Evolutionary conservation across 306 rosid species (phyloP).

Genomic region (Vigna trinervia): DNA sequence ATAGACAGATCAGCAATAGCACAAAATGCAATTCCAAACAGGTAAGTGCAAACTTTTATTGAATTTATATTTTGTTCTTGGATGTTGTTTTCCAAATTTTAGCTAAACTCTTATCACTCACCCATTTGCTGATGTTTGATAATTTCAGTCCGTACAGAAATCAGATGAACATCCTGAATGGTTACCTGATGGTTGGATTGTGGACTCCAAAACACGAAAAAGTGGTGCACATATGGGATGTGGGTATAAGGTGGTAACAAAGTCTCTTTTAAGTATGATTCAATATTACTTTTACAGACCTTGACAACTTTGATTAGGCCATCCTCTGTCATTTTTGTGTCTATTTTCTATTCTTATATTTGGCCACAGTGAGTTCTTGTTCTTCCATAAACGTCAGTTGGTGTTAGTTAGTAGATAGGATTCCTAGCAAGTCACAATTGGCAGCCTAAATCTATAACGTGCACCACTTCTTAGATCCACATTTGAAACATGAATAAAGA

Average conservation of each 20-base stretch:
- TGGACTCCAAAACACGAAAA: slow-evolving; percentile 66
- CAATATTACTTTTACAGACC: slow-evolving; percentile 17
- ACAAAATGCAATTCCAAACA: slow-evolving; percentile 37
- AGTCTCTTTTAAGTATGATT: slow-evolving; percentile 8
- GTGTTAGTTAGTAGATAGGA: slow-evolving; percentile 14
- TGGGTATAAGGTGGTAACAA: slow-evolving; percentile 63
- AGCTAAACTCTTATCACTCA: slow-evolving; percentile 23
- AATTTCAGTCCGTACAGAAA: slow-evolving; percentile 48
- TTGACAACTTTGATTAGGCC: slow-evolving; percentile 8
- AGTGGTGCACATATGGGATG: slow-evolving; percentile 63
- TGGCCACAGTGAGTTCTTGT: slow-evolving; percentile 3
- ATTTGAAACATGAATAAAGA: slow-evolving; percentile 7
- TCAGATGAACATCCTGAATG: slow-evolving; percentile 63
- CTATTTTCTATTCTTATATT: not conserved
- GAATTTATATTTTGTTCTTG: slow-evolving; percentile 12
- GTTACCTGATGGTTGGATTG: slow-evolving; percentile 82
- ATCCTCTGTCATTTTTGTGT: slow-evolving; percentile 16
- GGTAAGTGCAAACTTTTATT: slow-evolving; percentile 47
- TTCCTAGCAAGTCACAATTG: not conserved
- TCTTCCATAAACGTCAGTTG: slow-evolving; percentile 10
- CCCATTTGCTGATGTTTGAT: slow-evolving; percentile 26
- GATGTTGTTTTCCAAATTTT: slow-evolving; percentile 28
- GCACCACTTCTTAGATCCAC: not conserved
- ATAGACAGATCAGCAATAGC: slow-evolving; percentile 27
- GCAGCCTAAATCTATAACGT: slow-evolving; percentile 6